Evolutionary conservation across 164 flowering plant species (phyloP), one percentile per base, ranked within the genome.

Genomic region (Chimonanthus salicifolius): DNA sequence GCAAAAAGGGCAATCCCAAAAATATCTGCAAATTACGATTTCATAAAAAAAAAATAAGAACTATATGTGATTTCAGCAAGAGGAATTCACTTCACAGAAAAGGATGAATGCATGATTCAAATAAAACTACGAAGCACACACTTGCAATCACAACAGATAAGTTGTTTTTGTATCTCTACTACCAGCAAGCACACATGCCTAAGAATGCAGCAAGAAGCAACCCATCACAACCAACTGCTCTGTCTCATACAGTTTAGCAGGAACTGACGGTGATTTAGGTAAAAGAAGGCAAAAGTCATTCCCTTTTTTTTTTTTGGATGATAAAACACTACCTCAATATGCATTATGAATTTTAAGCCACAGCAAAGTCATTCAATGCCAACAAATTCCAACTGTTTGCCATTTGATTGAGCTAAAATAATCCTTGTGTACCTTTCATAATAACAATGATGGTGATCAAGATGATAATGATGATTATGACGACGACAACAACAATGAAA

Each of bases 1-100:
- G 13, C 64, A 94, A 33, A 82, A 94, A 94, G 66, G 98, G 97
- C 45, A 92, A 75, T 47, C 94, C 98, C 79, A 94, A 72, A 48
- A 92, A 74, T 74, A 94, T 90, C 98, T 94, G 94, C 83, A 89
- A 71, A 81, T 33, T 33, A 78, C 73, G 80, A 76, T 79, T 74
- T 62, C 81, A 21, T 68, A 75, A 73, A 49, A 48, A 44, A 44
- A 49, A 48, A 44, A 44, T 66, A 13, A 72, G 20, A 13, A 10
- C 16, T 9, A 62, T 10, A 7, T 46, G 44, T 44, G 47, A 65
- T 16, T 45, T 69, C 67, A 15, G 45, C 49, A 13, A 49, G 16
- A 2, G 44, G 51, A 67, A 74, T 58, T 20, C 11, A 21, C 65
- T n/a, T 0, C 33, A 18, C 43, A 47, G 33, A 69, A 47, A 43